Evolutionary conservation across 495 filamentous ascomycete species (phyloP).

Genomic region (Penicillium ochrochloron): DNA sequence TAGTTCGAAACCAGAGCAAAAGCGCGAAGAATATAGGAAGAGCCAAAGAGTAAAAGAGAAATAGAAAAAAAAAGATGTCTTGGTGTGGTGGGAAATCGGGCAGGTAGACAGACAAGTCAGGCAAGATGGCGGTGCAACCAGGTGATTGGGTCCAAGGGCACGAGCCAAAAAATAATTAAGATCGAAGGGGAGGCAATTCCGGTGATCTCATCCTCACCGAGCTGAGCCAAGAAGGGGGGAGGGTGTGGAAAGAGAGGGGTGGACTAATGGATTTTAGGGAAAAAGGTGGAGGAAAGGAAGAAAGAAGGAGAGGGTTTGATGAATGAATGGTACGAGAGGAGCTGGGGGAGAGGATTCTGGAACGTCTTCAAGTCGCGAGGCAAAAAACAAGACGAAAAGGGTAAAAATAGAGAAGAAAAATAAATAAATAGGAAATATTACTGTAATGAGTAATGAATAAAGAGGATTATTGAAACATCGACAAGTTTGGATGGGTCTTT

Average conservation of each 20-base stretch:
- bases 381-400: constrained; percentile 15
- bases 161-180: constrained; percentile 18
- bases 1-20: constrained; percentile 9
- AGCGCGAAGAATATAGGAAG: background rate
- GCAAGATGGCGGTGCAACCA: constrained; percentile 25
- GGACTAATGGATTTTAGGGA: background rate
- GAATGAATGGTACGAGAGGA: constrained; percentile 7
- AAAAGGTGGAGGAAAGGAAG: background rate
- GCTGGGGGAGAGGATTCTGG: constrained; percentile 13
- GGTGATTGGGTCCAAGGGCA: constrained; percentile 25
- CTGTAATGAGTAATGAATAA: background rate
- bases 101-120: constrained; percentile 20
- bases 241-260: constrained; percentile 10
- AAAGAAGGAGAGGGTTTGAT: background rate
- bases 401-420: constrained; percentile 1
- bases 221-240: constrained; percentile 20
- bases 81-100: constrained; percentile 18
- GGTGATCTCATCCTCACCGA: constrained; percentile 34
- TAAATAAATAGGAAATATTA: background rate
- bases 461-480: constrained; percentile 25
- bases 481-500: constrained; percentile 16
- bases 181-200: constrained; percentile 25
- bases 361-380: constrained; percentile 22
- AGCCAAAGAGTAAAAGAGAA: constrained; percentile 14
- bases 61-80: constrained; percentile 18